These are phyloP conservation scores for Lodderomyces orthopsilosis DNA, from an alignment of 1,139 yeast species.

Conservation along the genomic window DNA sequence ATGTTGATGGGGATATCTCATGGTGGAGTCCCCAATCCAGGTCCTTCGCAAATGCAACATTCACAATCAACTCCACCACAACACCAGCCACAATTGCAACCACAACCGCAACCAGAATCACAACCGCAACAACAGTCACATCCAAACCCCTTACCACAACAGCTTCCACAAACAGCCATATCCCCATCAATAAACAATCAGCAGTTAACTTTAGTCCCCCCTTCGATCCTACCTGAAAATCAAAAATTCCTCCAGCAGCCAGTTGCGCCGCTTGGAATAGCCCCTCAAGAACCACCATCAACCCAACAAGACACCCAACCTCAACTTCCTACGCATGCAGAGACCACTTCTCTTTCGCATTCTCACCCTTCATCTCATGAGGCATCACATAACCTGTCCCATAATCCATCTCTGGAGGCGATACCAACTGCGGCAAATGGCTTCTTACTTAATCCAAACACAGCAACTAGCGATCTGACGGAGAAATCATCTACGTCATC, in stretches of 20 bases:
- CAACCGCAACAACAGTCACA: conserved; percentile 7
- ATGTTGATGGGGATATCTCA: background rate
- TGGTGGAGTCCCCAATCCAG: background rate
- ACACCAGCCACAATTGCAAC: conserved; percentile 9
- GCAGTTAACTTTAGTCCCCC: background rate
- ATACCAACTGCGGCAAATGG: background rate
- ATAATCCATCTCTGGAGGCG: background rate
- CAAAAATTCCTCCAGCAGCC: conserved; percentile 1
- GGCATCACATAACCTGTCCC: background rate
- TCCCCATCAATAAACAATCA: background rate
- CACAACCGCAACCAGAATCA: conserved; percentile 5
- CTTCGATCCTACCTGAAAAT: background rate
- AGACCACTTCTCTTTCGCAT: background rate
- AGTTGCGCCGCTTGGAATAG: conserved; percentile 4
- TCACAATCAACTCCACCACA: conserved; percentile 10
- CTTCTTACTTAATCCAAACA: background rate
- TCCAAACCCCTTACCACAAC: background rate
- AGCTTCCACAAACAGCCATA: background rate
- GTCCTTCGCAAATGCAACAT: conserved; percentile 8
- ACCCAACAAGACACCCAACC: conserved; percentile 7
- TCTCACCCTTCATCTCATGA: background rate
- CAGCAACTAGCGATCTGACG: background rate
- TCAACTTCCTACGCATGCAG: background rate
- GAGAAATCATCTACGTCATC: background rate
- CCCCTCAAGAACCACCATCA: conserved; percentile 5